A percentile compares a stretch with the other conserved stretches of the same genome.
phyloP scores from a whole-genome alignment of 2,329 filamentous ascomycete genomes.

The Penicillium sp. region DNA sequence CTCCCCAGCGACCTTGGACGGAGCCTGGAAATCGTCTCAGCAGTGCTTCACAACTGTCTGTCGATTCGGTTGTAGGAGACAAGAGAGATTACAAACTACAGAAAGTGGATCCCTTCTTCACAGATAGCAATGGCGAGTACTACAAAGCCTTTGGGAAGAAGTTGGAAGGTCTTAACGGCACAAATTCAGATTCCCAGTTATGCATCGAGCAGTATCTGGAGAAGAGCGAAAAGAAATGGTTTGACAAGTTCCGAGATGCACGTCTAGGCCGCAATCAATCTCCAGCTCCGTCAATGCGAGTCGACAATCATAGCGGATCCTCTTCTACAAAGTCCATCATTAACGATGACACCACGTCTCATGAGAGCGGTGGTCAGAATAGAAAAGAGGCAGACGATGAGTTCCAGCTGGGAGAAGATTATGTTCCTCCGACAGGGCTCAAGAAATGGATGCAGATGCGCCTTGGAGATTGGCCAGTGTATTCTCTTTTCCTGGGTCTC shows the following conservation, averaged over 20 bases:
- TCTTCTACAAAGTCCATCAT: slow-evolving; percentile 41
- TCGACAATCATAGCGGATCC: slow-evolving; percentile 28
- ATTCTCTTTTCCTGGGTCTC: slow-evolving; percentile 58
- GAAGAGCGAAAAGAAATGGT: slow-evolving; percentile 65
- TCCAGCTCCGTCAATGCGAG: slow-evolving; percentile 33
- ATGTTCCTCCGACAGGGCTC: slow-evolving; percentile 54
- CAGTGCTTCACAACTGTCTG: slow-evolving; percentile 49
- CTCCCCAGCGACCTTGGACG: slow-evolving; percentile 28
- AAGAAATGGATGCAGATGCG: slow-evolving; percentile 54
- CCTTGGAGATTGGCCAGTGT: slow-evolving; percentile 61
- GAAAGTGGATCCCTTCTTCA: slow-evolving; percentile 64
- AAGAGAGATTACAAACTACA: slow-evolving; percentile 61
- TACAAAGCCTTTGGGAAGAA: slow-evolving; percentile 56
- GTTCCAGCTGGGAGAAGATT: slow-evolving; percentile 54
- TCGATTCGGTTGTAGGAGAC: slow-evolving; percentile 56
- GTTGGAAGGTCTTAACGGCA: slow-evolving; percentile 52
- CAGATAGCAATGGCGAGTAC: slow-evolving; percentile 59
- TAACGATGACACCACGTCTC: slow-evolving; percentile 35
- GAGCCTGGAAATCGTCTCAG: slow-evolving; percentile 34
- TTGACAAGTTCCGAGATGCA: slow-evolving; percentile 54
- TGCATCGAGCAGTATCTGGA: slow-evolving; percentile 63
- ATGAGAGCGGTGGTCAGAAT: slow-evolving; percentile 30
- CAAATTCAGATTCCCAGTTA: slow-evolving; percentile 55
- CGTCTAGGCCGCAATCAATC: slow-evolving; percentile 52
- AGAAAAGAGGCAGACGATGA: slow-evolving; percentile 46